Base-by-base conservation (phyloP, 768 basidiomycete genomes). In the Albatrellus ellisii region DNA sequence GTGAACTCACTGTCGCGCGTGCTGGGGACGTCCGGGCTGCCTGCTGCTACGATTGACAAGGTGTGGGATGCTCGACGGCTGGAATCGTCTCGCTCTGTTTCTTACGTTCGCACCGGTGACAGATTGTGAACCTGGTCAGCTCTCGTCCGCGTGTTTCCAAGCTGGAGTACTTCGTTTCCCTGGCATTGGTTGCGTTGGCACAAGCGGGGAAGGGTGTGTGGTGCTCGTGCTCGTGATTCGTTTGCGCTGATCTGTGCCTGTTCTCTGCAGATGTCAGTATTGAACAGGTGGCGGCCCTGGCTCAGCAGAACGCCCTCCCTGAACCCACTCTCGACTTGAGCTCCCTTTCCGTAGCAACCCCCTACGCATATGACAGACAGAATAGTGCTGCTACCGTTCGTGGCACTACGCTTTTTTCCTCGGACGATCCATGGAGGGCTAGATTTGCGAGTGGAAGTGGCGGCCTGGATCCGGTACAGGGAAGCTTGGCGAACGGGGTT, bases 41-140 rank as follows among this genome's bases (percentile, higher is more conserved):
- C 89, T 15, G 87, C 91, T 27, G 69, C 79, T 15, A 86, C 78
- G 10, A 72, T 91, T 45, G 90, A 95, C 55, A 77, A 68, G 65
- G 90, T 91, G 52, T 45, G 64, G 47, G 17, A 9, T 41, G 8
- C n/a, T n/a, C n/a, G 22, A 21, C 22, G 25, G 12, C 26, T 31
- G 22, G 20, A 33, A 17, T 29, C 26, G 28, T 10, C 10, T 26
- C 12, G n/a, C 20, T 17, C 8, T 28, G 25, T 14, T 28, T 27
- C 42, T 45, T 38, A 27, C 26, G 22, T 42, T 20, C 20, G 21
- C 25, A 10, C 17, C 7, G 15, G 15, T 18, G 28, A 1, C 49
- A 92, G 89, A 92, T 97, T 52, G 82, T 95, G 43, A 89, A 84
- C 59, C 67, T 92, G 17, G 88, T 90, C 40, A 86, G 84, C 60